A percentile compares a stretch with the other conserved stretches of the same genome.
phyloP scores from a whole-genome alignment of 805 yeast genomes.

The Cephaloascus albidus region DNA sequence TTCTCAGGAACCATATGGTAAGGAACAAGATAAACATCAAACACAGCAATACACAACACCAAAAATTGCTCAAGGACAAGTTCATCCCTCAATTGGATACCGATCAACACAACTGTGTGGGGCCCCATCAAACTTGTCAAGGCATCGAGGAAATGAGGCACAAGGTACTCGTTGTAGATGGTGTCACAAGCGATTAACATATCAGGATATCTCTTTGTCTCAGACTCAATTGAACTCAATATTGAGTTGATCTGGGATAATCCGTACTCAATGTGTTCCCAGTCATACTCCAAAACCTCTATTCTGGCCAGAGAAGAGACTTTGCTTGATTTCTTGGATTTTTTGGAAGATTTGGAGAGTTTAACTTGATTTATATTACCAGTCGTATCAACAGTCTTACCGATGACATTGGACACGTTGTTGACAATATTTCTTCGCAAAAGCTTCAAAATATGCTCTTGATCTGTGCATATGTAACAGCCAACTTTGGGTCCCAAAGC shows the following conservation, averaged over 20 bases:
- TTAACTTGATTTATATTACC: not conserved
- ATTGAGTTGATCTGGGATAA: constrained; percentile 9
- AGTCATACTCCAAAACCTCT: constrained; percentile 47
- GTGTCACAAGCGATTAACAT: constrained; percentile 56
- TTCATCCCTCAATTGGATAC: constrained; percentile 46
- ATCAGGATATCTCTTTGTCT: constrained; percentile 21
- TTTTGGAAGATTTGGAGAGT: not conserved
- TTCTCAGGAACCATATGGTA: not conserved
- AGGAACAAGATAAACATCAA: not conserved
- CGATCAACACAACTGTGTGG: constrained; percentile 27
- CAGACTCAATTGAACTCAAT: constrained; percentile 1
- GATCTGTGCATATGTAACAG: constrained; percentile 50
- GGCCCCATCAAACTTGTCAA: constrained; percentile 22
- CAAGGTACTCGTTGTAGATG: constrained; percentile 52
- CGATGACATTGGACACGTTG: constrained; percentile 15
- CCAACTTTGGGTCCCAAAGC: constrained; percentile 20
- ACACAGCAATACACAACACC: not conserved
- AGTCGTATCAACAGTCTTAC: not conserved
- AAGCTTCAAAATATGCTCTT: constrained; percentile 41
- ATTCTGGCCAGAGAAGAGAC: constrained; percentile 9
- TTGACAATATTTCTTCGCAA: constrained; percentile 32
- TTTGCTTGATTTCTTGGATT: not conserved
- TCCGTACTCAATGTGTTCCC: constrained; percentile 43
- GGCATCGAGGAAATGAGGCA: constrained; percentile 38
- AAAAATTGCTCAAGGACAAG: constrained; percentile 40